Evolutionary conservation across 108 stramenopile species (phyloP).

Genomic region (Discostella stelligeroides): DNA sequence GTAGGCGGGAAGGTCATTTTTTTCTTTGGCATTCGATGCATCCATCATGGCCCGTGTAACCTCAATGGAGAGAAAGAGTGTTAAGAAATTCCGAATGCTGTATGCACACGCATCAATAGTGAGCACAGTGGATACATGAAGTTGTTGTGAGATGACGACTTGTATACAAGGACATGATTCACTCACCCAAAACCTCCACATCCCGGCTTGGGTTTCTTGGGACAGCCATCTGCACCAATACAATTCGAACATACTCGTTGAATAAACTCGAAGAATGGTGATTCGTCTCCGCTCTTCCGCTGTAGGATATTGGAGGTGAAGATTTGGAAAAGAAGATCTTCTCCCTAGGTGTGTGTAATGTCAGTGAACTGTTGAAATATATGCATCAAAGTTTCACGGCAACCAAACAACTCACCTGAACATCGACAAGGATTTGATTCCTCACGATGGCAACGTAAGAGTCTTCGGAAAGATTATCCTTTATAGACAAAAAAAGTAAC

Average conservation of each 20-base stretch:
- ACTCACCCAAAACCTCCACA: conserved; percentile 87
- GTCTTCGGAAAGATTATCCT: conserved; percentile 68
- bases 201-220: conserved; percentile 68
- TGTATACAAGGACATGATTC: not conserved
- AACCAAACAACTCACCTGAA: conserved; percentile 56
- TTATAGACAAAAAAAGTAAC: not conserved
- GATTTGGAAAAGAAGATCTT: conserved; percentile 87
- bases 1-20: conserved; percentile 31
- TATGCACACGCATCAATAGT: conserved; percentile 2
- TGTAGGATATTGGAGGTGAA: conserved; percentile 86
- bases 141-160: too few species aligned
- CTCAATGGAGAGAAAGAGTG: conserved; percentile 87
- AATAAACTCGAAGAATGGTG: conserved; percentile 91
- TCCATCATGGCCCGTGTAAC: conserved; percentile 82
- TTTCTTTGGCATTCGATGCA: conserved; percentile 58
- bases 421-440: conserved; percentile 87
- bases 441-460: conserved; percentile 80
- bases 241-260: conserved; percentile 85
- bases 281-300: conserved; percentile 67
- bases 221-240: conserved; percentile 64
- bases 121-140: not conserved
- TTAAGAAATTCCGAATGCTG: conserved; percentile 87
- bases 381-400: not conserved
- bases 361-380: conserved; percentile 1
- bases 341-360: conserved; percentile 36